Conservation (phyloP, 129 eudicot species). For the Cynara cardunculus region DNA sequence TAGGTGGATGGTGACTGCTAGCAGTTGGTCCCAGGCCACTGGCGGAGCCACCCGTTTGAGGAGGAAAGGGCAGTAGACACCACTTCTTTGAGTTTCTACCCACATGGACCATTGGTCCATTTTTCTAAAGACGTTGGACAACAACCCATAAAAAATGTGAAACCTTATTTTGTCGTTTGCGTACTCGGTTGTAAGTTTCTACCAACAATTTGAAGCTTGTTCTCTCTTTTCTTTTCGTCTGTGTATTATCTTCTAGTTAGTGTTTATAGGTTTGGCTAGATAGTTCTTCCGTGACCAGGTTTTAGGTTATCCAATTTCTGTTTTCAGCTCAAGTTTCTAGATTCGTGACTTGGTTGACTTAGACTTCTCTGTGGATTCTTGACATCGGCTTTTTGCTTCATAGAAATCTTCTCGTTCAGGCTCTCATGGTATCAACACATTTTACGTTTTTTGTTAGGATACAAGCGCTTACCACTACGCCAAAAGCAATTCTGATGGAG, state of each 20-base stretch:
- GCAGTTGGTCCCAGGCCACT: not conserved
- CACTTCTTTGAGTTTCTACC: not conserved
- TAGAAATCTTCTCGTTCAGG: not conserved
- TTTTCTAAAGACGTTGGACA: conserved; percentile 2
- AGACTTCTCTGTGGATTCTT: not conserved
- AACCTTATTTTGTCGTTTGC: not conserved
- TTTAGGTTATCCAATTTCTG: not conserved
- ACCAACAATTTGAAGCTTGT: not conserved
- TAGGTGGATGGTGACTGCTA: not conserved
- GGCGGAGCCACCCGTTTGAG: not conserved
- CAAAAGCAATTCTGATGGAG: no score
- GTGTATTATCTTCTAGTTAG: not conserved
- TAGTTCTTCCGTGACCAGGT: not conserved
- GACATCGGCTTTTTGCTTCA: not conserved
- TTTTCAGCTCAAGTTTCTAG: not conserved
- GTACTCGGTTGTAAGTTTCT: not conserved
- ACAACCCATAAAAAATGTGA: not conserved
- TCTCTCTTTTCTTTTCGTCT: not conserved
- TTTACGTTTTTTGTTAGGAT: no score
- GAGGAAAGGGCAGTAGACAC: not conserved
- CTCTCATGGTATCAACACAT: not conserved
- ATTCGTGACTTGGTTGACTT: not conserved
- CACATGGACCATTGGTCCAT: conserved; percentile 13
- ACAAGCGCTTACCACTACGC: no score
- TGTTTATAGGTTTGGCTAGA: not conserved